phyloP scores from a whole-genome alignment of 1,139 yeast genomes.

The Nematodospora anomalae region DNA sequence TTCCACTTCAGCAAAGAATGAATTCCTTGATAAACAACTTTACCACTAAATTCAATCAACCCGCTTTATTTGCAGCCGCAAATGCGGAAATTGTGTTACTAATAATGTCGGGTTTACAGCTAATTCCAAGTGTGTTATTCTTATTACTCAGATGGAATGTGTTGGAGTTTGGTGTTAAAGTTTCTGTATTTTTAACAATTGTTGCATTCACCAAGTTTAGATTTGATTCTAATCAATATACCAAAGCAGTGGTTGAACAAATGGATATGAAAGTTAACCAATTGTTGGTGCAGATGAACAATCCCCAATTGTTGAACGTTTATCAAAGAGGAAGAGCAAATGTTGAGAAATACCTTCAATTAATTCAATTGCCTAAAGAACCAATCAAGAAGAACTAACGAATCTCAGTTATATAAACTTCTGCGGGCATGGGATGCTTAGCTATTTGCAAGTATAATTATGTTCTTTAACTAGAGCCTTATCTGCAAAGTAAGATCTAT shows the following conservation, averaged over 20 bases:
- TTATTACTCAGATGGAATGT: constrained; percentile 27
- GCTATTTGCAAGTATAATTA: no score
- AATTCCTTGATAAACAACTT: constrained; percentile 32
- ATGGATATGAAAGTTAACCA: constrained; percentile 38
- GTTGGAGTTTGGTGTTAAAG: constrained; percentile 17
- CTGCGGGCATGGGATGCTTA: no score
- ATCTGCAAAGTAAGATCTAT: no score
- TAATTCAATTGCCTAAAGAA: constrained; percentile 12
- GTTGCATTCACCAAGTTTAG: constrained; percentile 48
- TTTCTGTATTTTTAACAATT: constrained; percentile 28
- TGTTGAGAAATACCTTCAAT: constrained; percentile 1
- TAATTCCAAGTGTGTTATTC: constrained; percentile 13
- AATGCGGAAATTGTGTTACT: constrained; percentile 39
- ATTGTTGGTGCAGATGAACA: constrained; percentile 22
- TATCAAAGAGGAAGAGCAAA: constrained; percentile 6
- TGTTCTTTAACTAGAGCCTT: no score
- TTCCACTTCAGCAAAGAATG: constrained; percentile 22
- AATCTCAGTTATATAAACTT: no score
- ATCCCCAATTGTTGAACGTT: constrained; percentile 20
- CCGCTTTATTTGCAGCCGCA: constrained; percentile 48
- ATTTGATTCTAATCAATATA: constrained; percentile 42
- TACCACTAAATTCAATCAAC: constrained; percentile 43
- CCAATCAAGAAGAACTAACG: constrained; percentile 6
- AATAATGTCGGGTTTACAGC: constrained; percentile 13
- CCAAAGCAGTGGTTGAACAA: constrained; percentile 38